Base-by-base conservation (phyloP, 148 eudicot species). In the Chenopodium formosanum region DNA sequence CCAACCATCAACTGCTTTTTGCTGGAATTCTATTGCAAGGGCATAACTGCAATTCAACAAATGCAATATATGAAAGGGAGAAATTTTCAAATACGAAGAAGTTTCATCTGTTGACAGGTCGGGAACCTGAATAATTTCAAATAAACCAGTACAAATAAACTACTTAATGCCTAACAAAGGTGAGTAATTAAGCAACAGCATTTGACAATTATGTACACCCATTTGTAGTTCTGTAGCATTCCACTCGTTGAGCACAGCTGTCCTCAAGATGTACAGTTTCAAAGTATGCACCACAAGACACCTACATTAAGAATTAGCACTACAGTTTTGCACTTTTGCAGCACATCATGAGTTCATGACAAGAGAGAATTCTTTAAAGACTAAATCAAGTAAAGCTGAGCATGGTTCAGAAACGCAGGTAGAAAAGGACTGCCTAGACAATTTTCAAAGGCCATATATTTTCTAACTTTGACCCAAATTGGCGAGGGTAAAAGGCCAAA, bases 11-110 rank as follows among this genome's bases (percentile, higher is more conserved):
- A 94, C 79, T 58, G 87, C 99, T 79, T 85, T 90, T 86, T 94
- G 85, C 81, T 94, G 99, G 84, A 94, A 92, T 85, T 94, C 89
- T 14, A 94, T 90, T 25, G 99, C 98, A 13, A 92, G 84, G 37
- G 77, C 78, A 73, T 94, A 94, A 81, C 99, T 96, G 97, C 84
- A 87, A 29, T 86, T 68, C 64, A 46, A 82, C 72, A 74, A 71
- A 74, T 76, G 25, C 19, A 73, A 17, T 70, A 52, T 23, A 48
- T 62, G 71, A 40, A 22, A 12, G 29, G 25, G 16, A 48, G 34
- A 40, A 77, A 20, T 9, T 17, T 32, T 1, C 37, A 56, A 32
- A 50, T 12, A 19, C 37, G 2, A 31, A 5, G 22, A 10, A 23
- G 37, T 10, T 34, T 11, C 58, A 46, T 23, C 23, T 37, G 50